Evolutionary conservation across 176 grass and related monocot genomes (phyloP).

Genomic region (Rhynchospora breviuscula): DNA sequence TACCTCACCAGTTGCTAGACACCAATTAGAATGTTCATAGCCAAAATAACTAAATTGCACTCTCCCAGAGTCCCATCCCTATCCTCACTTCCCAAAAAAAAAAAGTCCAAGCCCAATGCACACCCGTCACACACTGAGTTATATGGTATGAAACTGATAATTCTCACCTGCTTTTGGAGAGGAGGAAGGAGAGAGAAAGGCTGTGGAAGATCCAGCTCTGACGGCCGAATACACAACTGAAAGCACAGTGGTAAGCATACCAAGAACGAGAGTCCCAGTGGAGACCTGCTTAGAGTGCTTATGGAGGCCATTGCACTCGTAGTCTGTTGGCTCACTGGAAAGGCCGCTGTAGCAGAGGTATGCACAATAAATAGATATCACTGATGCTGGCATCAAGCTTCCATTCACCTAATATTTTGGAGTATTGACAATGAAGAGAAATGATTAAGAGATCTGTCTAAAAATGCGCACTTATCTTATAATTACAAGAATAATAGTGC

Average conservation of each 20-base stretch:
- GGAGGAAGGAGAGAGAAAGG: conserved; percentile 78
- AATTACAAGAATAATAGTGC: not conserved
- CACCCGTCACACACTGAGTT: not conserved
- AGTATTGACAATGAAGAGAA: not conserved
- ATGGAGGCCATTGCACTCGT: conserved; percentile 83
- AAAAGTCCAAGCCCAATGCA: not conserved
- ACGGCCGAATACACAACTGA: conserved; percentile 94
- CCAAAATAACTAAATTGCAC: not conserved
- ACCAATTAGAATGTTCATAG: not conserved
- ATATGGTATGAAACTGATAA: not conserved
- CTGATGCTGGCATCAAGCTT: conserved; percentile 78
- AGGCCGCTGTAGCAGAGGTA: conserved; percentile 85
- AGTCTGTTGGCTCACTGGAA: conserved; percentile 76
- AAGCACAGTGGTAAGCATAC: conserved; percentile 92
- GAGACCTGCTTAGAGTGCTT: conserved; percentile 83
- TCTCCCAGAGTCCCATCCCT: not conserved
- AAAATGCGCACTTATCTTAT: not conserved
- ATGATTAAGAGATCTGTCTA: not conserved
- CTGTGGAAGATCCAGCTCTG: conserved; percentile 82
- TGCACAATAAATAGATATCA: conserved; percentile 79
- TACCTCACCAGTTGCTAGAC: not conserved
- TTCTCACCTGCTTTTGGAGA: conserved; percentile 63
- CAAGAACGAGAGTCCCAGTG: conserved; percentile 61
- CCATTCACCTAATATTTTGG: conserved; percentile 63
- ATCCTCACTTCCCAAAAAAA: not conserved